Conservation (phyloP, 2,329 filamentous ascomycete genomes). For the Aspergillus puulaauensis region DNA sequence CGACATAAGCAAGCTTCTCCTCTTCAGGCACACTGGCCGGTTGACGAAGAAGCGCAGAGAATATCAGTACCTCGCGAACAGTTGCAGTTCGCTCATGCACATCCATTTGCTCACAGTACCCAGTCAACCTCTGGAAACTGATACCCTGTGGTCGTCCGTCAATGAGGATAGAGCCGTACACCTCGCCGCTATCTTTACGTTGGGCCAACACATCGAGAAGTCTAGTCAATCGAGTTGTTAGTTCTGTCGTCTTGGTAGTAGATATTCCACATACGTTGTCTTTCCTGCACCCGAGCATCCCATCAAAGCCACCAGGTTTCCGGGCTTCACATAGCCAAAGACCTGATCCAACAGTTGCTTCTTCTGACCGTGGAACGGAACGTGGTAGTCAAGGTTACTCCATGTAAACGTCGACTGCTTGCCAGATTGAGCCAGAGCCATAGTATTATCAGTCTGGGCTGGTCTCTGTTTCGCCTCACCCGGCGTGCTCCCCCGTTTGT, state of each 20-base stretch:
- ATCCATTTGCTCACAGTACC: conserved; percentile 68
- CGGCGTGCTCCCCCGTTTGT: conserved; percentile 29
- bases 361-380: conserved; percentile 45
- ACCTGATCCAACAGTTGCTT: conserved; percentile 63
- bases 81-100: conserved; percentile 65
- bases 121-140: conserved; percentile 67
- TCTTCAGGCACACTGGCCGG: conserved; percentile 48
- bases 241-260: no score
- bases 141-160: conserved; percentile 58
- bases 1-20: conserved; percentile 63
- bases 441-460: not conserved
- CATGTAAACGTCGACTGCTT: conserved; percentile 75
- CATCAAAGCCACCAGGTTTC: conserved; percentile 72
- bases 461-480: not conserved
- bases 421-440: conserved; percentile 49
- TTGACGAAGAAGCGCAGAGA: conserved; percentile 63
- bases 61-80: conserved; percentile 63
- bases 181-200: conserved; percentile 62
- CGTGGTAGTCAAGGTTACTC: conserved; percentile 75
- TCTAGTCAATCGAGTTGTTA: conserved; percentile 15
- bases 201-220: conserved; percentile 72
- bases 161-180: conserved; percentile 63
- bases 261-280: conserved; percentile 43
- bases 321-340: conserved; percentile 72
- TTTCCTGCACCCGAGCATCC: conserved; percentile 77